These are phyloP conservation scores for Cercophora scortea DNA, from an alignment of 495 filamentous ascomycete species.

Conservation along the genomic window DNA sequence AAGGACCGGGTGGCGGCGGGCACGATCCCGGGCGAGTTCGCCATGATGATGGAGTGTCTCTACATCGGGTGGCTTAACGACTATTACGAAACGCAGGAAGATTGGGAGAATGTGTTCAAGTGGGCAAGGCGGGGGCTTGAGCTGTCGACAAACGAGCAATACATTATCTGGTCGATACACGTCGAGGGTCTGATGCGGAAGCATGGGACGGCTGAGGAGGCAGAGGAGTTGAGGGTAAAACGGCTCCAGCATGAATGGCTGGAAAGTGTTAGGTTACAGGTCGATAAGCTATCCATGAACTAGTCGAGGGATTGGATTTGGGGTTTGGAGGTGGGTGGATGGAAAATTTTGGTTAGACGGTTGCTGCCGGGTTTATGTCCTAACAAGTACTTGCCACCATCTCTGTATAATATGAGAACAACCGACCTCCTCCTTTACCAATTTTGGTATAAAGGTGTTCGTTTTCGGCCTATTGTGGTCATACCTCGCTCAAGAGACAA, in stretches of 20 bases:
- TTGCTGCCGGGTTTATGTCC: too few relatives aligned
- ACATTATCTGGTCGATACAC: slow-evolving; percentile 20
- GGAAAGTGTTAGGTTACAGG: slow-evolving; percentile 12
- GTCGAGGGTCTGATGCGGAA: slow-evolving; percentile 19
- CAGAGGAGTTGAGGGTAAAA: slow-evolving; percentile 10
- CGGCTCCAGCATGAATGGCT: slow-evolving; percentile 16
- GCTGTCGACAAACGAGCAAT: slow-evolving; percentile 18
- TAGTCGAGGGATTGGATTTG: neutral
- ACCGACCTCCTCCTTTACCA: too few relatives aligned
- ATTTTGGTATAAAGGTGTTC: too few relatives aligned
- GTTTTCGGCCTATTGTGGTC: too few relatives aligned
- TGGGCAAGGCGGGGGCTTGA: slow-evolving; percentile 14
- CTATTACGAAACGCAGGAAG: slow-evolving; percentile 16
- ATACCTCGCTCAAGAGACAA: too few relatives aligned
- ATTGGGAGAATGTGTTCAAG: slow-evolving; percentile 15
- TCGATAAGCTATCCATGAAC: slow-evolving; percentile 11
- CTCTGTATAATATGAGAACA: too few relatives aligned
- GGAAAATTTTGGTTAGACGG: too few relatives aligned
- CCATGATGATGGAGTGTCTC: slow-evolving; percentile 15
- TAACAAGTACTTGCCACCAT: too few relatives aligned
- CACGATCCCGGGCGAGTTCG: slow-evolving; percentile 3
- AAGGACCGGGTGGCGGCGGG: neutral
- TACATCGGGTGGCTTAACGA: slow-evolving; percentile 20
- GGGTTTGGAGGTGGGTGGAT: too few relatives aligned
- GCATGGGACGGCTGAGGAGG: slow-evolving; percentile 12